Evolutionary conservation across 441 rosid genomes (phyloP), one percentile per base, ranked within the genome.

Genomic region (Metrosideros polymorpha): DNA sequence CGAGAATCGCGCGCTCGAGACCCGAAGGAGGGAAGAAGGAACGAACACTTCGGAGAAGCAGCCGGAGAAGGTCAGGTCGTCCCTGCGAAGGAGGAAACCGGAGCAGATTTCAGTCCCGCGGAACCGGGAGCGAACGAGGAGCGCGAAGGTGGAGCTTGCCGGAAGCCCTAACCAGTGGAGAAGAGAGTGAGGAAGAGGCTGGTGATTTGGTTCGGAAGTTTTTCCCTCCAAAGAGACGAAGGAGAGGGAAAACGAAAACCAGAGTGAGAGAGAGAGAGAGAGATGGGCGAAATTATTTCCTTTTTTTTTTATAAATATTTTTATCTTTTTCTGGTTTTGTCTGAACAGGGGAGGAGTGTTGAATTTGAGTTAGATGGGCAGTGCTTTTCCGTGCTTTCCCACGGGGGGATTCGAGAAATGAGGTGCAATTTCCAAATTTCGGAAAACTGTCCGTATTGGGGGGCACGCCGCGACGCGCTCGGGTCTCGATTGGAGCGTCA

Each of bases 181-280:
- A 76, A 54, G 42, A 42, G 52, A 35, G 61, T 27, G 43, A 59
- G 76, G 82, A 32, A 75, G 66, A 29, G 25, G 52, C 75, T 57
- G 25, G 75, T n/a, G 42, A 51, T 61, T 82, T 43, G 53, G 83
- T 82, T 82, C 54, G n/a, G 82, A 53, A 75, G 59, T 59, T 88
- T 89, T 93, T 93, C 94, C 95, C 95, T 91, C 95, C 94, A 92
- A 91, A 84, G 90, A 87, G 63, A 84, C 61, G 85, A 89, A 87
- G 90, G 87, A 92, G 93, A 89, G 95, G 96, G 94, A 92, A 94
- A 92, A 76, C 32, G 90, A 56, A 89, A 86, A 90, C 85, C 25
- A 32, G 24, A 61, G 71, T 0, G 71, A 6, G 35, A n/a, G 30
- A 6, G 32, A 3, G 66, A 14, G 9, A 7, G 71, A 22, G 6